Evolutionary conservation across 2,329 filamentous ascomycete species (phyloP), one percentile per base, ranked within the genome.

Genomic region (Macrophomina phaseolina): DNA sequence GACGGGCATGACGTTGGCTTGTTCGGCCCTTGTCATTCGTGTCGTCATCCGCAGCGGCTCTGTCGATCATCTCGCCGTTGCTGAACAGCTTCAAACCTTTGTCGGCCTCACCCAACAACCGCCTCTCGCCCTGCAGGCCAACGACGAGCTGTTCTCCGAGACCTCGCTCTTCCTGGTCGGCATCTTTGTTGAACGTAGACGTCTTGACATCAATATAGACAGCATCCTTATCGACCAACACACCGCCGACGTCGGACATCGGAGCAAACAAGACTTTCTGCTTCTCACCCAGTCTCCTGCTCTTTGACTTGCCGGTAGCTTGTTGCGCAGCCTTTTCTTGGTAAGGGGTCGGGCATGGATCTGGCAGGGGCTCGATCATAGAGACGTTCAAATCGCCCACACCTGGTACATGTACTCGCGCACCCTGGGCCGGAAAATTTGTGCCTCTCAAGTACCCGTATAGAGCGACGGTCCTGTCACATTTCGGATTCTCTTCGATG

Each of bases 181-280:
- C 86, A 11, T 92, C 89, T 2, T 80, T 79, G 69, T 89, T 82
- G 70, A 99, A 97, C 4, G 87, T 96, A 34, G 85, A 83, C 14
- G 86, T 88, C 75, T 89, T 90, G 51, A 91, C 81, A 73, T 91
- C 87, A 69, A 91, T 97, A 82, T 97, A 99, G 45, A 99, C 94
- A 7, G 94, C 94, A 79, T 99, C 95, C 68, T 97, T 97, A 71
- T 99, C 95, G 62, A 99, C 94, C 76, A 98, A 89, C 12, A 99
- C 87, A 73, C 95, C 95, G 70, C 94, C 96, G 40, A 97, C 93
- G 79, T 99, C 95, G 32, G 94, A 97, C 94, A 99, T 98, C 40
- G 95, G 96, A 2, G 95, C 96, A 79, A 97, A 96, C 5, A 99
- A 82, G 72, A 96, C 88, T 81, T 97, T 97, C 76, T 99, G 94